A percentile compares a stretch with the other conserved stretches of the same genome.
phyloP scores from a whole-genome alignment of 2,329 filamentous ascomycete species.

The Botryotinia calthae region DNA sequence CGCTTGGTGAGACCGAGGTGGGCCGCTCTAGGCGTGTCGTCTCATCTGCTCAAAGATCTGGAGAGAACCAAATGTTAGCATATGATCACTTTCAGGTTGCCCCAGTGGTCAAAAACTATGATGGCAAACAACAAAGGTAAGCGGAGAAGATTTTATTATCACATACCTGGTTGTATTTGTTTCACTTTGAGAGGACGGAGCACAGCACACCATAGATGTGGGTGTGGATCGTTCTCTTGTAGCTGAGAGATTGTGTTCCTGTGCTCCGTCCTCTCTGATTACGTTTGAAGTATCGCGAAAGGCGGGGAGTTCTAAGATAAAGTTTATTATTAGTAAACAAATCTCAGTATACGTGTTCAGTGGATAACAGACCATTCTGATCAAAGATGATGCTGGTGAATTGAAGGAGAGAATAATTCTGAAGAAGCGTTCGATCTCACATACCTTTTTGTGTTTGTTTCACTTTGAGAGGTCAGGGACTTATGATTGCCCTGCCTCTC shows the following conservation, averaged over 20 bases:
- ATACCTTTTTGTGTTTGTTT: neutral
- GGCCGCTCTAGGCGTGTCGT: no score
- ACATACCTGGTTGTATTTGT: neutral
- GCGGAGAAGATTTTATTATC: neutral
- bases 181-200: neutral
- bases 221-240: neutral
- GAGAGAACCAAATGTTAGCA: neutral
- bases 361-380: no score
- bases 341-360: neutral
- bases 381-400: neutral
- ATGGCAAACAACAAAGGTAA: no score
- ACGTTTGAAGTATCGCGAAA: neutral
- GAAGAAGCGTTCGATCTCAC: neutral
- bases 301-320: no score
- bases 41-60: neutral
- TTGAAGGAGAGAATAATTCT: neutral
- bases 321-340: neutral
- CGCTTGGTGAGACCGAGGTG: neutral
- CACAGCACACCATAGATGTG: neutral
- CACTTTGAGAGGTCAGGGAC: constrained; percentile 2
- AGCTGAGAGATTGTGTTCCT: no score
- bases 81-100: neutral
- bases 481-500: neutral
- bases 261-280: neutral
- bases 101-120: neutral